Percentiles rank a stretch among this genome's conserved stretches.
phyloP scores from a whole-genome alignment of 2,329 filamentous ascomycete species.

The Scedosporium apiospermum region DNA sequence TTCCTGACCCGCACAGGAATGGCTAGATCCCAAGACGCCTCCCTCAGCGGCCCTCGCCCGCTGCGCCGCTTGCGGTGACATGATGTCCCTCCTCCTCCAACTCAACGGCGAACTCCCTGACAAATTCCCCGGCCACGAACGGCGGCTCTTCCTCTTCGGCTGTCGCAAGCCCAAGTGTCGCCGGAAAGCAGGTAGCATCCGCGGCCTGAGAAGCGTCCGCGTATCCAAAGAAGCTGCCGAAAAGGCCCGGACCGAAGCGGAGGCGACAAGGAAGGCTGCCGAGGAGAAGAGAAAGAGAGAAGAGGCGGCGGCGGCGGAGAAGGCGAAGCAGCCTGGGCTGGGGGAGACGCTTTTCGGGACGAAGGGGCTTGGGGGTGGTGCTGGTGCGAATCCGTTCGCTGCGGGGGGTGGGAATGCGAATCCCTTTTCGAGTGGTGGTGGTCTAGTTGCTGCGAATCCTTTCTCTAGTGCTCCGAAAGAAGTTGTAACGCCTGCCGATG shows the following conservation, averaged over 20 bases:
- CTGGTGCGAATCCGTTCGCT: conserved; percentile 51
- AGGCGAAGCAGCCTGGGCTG: conserved; percentile 33
- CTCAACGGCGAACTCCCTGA: conserved; percentile 85
- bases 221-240: conserved; percentile 32
- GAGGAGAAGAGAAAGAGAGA: conserved; percentile 23
- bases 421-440: conserved; percentile 27
- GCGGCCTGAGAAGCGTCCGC: conserved; percentile 61
- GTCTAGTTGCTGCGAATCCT: neutral
- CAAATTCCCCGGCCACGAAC: conserved; percentile 75
- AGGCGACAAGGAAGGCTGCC: conserved; percentile 16
- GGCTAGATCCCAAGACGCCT: conserved; percentile 63
- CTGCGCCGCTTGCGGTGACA: conserved; percentile 77
- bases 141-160: conserved; percentile 77
- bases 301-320: conserved; percentile 23
- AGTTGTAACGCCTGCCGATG: conserved; percentile 14
- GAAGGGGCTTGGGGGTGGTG: conserved; percentile 31
- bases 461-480: conserved; percentile 21
- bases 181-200: conserved; percentile 72
- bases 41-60: conserved; percentile 70
- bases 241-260: conserved; percentile 9
- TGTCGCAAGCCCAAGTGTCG: conserved; percentile 73
- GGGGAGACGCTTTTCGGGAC: conserved; percentile 64
- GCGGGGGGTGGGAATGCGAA: conserved; percentile 28
- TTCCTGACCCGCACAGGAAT: conserved; percentile 48
- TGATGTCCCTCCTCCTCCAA: conserved; percentile 80